Evolutionary conservation across 257 asterid genomes (phyloP).

Genomic region (Solanum chilense): DNA sequence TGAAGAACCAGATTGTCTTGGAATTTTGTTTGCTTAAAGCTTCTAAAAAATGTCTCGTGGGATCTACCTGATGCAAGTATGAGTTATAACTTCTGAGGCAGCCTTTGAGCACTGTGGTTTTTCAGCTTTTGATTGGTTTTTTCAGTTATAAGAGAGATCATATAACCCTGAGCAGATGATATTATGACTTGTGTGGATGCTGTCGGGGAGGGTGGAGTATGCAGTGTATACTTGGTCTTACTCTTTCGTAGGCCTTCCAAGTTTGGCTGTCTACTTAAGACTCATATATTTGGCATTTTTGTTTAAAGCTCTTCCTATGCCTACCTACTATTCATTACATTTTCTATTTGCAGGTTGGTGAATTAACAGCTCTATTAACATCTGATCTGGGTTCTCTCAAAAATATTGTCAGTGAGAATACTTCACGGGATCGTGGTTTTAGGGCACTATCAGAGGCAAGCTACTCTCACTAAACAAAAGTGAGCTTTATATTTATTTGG

Average conservation of each 20-base stretch:
- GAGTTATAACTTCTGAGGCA: neutral
- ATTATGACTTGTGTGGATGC: neutral
- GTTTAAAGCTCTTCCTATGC: neutral
- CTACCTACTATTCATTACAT: neutral
- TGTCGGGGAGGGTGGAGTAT: neutral
- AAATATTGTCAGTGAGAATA: constrained; percentile 75
- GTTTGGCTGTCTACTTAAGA: neutral
- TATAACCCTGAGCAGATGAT: neutral
- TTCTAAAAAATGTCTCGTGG: neutral
- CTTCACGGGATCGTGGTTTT: constrained; percentile 98
- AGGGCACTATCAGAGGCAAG: constrained; percentile 99
- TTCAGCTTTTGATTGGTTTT: neutral
- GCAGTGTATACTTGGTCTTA: neutral
- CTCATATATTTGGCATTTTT: neutral
- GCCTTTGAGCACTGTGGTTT: neutral
- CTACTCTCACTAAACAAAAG: constrained; percentile 56
- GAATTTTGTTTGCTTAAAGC: neutral
- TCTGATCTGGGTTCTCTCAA: constrained; percentile 90
- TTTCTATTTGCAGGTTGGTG: constrained; percentile 65
- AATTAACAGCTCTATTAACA: constrained; percentile 76
- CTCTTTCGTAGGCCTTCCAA: neutral
- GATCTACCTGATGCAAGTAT: neutral
- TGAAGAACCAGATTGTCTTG: neutral
- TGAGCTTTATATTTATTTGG: constrained; percentile 45
- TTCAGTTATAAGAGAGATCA: neutral